Evolutionary conservation across 78 protist genomes (phyloP), one percentile per base, ranked within the genome.

Genomic region (Polysphondylium violaceum): DNA sequence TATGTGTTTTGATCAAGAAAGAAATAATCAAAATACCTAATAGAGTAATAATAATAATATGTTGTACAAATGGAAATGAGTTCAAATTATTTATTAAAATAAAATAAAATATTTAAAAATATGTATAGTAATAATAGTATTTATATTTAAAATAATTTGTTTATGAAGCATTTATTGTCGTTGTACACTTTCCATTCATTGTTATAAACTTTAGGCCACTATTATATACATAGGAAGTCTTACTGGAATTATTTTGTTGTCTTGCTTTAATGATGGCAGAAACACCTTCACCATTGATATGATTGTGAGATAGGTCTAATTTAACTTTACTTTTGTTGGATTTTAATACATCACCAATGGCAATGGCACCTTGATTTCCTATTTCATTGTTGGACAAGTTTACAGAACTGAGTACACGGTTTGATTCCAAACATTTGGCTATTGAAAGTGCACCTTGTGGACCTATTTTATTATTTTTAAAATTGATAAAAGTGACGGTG

Each of bases 361-460:
- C 47, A 16, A 83, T 35, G 4, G 91, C 91, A 58, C 91, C 91
- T 55, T 69, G 60, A 71, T 83, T 83, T 16, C 91, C 91, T 5
- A 83, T 68, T 40, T 69, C 74, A 83, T 83, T 83, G 6, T 83
- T 40, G 4, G 91, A 83, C 12, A 83, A 5, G 43, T 83, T 53
- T 1, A 83, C 58, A 3, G 16, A 41, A 23, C 23, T 31, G n/a
- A 83, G 43, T 5, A 63, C 35, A 33, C 58, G 33, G 31, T 58
- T 83, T 44, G 31, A 16, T 5, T 58, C 36, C 8, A 83, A 11
- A 31, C 55, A 29, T 43, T 83, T 51, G 21, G 91, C 77, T 31
- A 83, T 55, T 1, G 58, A 60, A 16, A 83, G 40, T 0, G 81
- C 91, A 29, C 91, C 91, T 19, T 29, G 19, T 21, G 69, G 77